A percentile compares a stretch with the other conserved stretches of the same genome.
phyloP scores from a whole-genome alignment of 1,284 basidiomycete genomes.

The Apiotrichum siamense region DNA sequence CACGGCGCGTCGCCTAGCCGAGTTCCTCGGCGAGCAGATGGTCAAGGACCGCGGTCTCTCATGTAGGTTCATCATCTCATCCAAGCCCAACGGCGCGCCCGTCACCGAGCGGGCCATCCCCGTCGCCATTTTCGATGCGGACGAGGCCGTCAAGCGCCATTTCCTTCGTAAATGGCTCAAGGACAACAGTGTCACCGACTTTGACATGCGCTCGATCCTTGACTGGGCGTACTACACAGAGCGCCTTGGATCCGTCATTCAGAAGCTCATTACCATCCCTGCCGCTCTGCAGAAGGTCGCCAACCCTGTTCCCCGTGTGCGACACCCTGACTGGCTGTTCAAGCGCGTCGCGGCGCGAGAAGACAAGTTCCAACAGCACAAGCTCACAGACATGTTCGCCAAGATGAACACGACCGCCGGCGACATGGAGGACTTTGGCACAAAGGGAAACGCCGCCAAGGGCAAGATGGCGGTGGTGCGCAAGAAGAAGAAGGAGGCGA shows the following conservation, averaged over 20 bases:
- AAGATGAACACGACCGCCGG: constrained; percentile 42
- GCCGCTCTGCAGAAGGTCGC: constrained; percentile 96
- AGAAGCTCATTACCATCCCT: constrained; percentile 98
- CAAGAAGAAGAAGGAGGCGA: constrained; percentile 46
- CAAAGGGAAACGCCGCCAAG: constrained; percentile 14
- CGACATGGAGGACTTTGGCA: constrained; percentile 54
- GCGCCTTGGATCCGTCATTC: constrained; percentile 93
- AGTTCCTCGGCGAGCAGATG: constrained; percentile 98
- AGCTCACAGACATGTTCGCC: constrained; percentile 90
- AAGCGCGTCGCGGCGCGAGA: constrained; percentile 80
- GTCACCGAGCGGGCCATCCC: constrained; percentile 97
- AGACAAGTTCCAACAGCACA: constrained; percentile 98
- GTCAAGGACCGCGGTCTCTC: constrained; percentile 98
- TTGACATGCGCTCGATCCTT: constrained; percentile 89
- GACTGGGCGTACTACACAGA: constrained; percentile 99
- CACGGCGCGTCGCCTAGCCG: constrained; percentile 88
- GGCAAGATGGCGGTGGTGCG: constrained; percentile 54
- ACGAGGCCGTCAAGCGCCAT: constrained; percentile 78
- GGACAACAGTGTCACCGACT: constrained; percentile 78
- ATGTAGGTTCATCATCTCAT: constrained; percentile 98
- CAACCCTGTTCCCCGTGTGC: constrained; percentile 92
- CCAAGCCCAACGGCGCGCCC: constrained; percentile 85
- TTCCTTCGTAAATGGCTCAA: constrained; percentile 97
- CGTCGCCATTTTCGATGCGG: constrained; percentile 97
- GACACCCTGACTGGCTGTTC: constrained; percentile 96